Conservation (phyloP, 2,329 filamentous ascomycete species). For the Didymella sp. region DNA sequence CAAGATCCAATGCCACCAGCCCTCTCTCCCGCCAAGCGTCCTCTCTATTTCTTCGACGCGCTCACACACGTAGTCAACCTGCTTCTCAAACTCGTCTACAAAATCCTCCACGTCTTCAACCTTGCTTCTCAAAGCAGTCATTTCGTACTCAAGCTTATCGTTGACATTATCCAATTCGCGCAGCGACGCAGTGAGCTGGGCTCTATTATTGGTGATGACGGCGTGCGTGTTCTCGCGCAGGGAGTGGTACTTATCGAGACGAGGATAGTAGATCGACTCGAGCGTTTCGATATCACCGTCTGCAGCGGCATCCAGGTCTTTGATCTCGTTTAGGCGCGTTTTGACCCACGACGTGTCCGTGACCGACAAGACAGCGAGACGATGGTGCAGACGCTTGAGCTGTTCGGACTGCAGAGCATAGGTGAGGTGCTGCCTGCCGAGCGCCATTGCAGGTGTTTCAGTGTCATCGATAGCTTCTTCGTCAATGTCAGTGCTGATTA, state of each 20-base stretch:
- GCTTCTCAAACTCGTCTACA: slow-evolving; percentile 77
- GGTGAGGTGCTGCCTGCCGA: slow-evolving; percentile 43
- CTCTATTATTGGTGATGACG: slow-evolving; percentile 72
- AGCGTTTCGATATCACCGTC: slow-evolving; percentile 65
- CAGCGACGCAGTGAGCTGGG: slow-evolving; percentile 71
- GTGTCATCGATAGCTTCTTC: slow-evolving; percentile 30
- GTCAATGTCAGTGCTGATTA: slow-evolving; percentile 28
- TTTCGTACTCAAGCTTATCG: slow-evolving; percentile 91
- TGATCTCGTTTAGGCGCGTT: slow-evolving; percentile 63
- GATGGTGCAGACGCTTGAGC: slow-evolving; percentile 68
- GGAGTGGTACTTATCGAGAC: slow-evolving; percentile 72
- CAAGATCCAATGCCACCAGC: slow-evolving; percentile 46
- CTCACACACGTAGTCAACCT: slow-evolving; percentile 57
- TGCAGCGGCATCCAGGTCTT: slow-evolving; percentile 67
- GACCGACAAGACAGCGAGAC: slow-evolving; percentile 63
- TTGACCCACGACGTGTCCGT: slow-evolving; percentile 68
- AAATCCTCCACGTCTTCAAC: slow-evolving; percentile 88
- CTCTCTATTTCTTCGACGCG: slow-evolving; percentile 63
- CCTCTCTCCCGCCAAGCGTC: slow-evolving; percentile 53
- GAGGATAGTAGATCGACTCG: slow-evolving; percentile 74
- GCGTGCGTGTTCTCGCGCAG: slow-evolving; percentile 73
- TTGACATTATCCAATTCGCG: slow-evolving; percentile 81
- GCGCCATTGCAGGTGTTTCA: slow-evolving; percentile 47
- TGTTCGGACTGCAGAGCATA: slow-evolving; percentile 58
- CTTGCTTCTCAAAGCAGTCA: slow-evolving; percentile 77